phyloP scores from a whole-genome alignment of 768 basidiomycete genomes.

The Trametes coccinea region DNA sequence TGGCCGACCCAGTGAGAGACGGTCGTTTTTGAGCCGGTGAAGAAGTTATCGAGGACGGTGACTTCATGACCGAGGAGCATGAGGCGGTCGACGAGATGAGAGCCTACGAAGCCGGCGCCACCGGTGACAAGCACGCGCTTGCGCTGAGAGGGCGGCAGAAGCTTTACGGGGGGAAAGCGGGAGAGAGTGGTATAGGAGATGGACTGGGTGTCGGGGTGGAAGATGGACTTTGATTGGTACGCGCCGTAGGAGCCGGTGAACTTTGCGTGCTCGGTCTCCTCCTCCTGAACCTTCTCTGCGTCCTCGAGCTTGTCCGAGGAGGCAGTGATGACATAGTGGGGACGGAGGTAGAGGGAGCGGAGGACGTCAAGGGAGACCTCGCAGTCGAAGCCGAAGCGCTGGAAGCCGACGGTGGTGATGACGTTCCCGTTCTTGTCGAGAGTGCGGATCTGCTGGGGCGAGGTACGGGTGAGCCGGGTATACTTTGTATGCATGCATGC shows the following conservation, averaged over 20 bases:
- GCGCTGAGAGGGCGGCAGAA: constrained; percentile 71
- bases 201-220: constrained; percentile 71
- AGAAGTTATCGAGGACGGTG: constrained; percentile 97
- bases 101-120: constrained; percentile 99
- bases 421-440: constrained; percentile 75
- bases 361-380: constrained; percentile 78
- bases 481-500: not conserved
- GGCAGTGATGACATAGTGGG: constrained; percentile 65
- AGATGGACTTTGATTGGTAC: constrained; percentile 87
- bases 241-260: constrained; percentile 49
- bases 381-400: constrained; percentile 89
- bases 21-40: constrained; percentile 97
- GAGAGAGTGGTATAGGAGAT: constrained; percentile 93
- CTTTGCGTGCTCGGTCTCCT: constrained; percentile 48
- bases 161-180: constrained; percentile 90
- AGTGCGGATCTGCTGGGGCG: constrained; percentile 49
- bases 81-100: constrained; percentile 95
- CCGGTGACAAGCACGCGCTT: constrained; percentile 95
- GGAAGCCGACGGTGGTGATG: constrained; percentile 78
- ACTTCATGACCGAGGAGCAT: constrained; percentile 99
- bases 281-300: constrained; percentile 41
- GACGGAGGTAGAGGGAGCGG: constrained; percentile 84
- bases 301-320: constrained; percentile 36
- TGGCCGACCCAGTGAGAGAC: constrained; percentile 96
- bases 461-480: constrained; percentile 1